Base-by-base conservation (phyloP, 306 rosid species). In the Cucurbita pepo region DNA sequence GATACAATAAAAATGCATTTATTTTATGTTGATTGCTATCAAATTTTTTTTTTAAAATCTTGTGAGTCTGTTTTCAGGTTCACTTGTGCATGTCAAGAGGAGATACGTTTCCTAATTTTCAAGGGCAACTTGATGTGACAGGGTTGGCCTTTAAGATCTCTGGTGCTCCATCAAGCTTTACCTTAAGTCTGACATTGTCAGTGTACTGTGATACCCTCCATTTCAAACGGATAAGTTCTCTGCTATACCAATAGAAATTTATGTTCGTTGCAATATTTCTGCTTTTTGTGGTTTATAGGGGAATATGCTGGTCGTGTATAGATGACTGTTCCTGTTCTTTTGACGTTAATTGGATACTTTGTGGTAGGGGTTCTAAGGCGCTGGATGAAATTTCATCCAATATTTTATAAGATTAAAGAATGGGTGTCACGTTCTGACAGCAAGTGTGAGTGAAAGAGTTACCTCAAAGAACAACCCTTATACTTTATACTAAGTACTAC, bases 51-150 rank as follows among this genome's bases (percentile, higher is more conserved):
- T 30, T 30, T 30, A 25, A 25, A 25, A 60, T 44, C n/a, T 38
- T 62, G 15, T 69, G 50, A 41, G 53, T 71, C 18, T 75, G 69
- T 77, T 77, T 74, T 58, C 84, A 93, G 98, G 92, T 93, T 85
- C 97, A 90, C 79, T 57, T 93, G 80, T 89, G 96, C 87, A 76
- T 94, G 98, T 89, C 97, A 67, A 83, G 78, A 56, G 96, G 89
- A 81, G 98, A 90, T 82, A 80, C 83, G 56, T 94, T 94, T 82
- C 96, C 96, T 43, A 90, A 90, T 80, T 83, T 89, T 79, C 87
- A 94, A 47, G 98, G 98, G 78, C 98, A 86, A 79, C 92, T 90
- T 83, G 91, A 94, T 19, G 87, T 89, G 80, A 87, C 78, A 0
- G 97, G 95, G 69, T 76, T 89, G 90, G 88, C 85, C 77, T 94